These are phyloP conservation scores for Backusella circina DNA, from an alignment of 192 early-diverging fungal species.

Conservation along the genomic window DNA sequence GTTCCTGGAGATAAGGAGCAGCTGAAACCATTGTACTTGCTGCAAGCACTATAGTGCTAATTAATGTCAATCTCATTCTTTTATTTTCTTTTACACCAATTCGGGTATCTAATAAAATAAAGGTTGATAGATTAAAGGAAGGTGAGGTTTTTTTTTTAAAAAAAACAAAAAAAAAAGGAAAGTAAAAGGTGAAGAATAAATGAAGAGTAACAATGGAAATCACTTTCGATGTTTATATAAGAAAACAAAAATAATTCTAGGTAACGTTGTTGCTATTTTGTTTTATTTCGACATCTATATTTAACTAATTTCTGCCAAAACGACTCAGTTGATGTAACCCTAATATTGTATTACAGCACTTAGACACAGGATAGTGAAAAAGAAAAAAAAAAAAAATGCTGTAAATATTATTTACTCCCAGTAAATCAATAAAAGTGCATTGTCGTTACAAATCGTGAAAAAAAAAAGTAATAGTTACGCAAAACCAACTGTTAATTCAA, in stretches of 20 bases:
- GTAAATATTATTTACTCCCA: not conserved
- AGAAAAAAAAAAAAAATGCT: not conserved
- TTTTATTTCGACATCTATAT: not conserved
- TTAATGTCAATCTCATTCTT: slow-evolving; percentile 1
- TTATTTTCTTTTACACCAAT: not conserved
- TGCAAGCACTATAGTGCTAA: not conserved
- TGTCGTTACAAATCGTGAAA: not conserved
- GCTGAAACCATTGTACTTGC: not conserved
- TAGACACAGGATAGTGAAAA: not conserved
- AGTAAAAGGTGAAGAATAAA: not conserved
- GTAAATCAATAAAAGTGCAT: not conserved
- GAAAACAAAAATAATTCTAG: not conserved
- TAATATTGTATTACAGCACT: not conserved
- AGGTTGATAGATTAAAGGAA: not conserved
- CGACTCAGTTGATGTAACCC: not conserved
- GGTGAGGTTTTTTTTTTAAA: not conserved
- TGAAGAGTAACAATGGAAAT: not conserved
- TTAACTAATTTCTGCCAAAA: not conserved
- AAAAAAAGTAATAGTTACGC: not conserved
- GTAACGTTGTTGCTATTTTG: not conserved
- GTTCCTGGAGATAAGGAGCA: not conserved
- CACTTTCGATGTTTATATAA: not conserved
- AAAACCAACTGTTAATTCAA: not conserved
- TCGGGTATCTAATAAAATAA: not conserved
- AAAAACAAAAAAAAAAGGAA: not conserved